Base-by-base conservation (phyloP, 495 filamentous ascomycete species). In the Tuber borchii region DNA sequence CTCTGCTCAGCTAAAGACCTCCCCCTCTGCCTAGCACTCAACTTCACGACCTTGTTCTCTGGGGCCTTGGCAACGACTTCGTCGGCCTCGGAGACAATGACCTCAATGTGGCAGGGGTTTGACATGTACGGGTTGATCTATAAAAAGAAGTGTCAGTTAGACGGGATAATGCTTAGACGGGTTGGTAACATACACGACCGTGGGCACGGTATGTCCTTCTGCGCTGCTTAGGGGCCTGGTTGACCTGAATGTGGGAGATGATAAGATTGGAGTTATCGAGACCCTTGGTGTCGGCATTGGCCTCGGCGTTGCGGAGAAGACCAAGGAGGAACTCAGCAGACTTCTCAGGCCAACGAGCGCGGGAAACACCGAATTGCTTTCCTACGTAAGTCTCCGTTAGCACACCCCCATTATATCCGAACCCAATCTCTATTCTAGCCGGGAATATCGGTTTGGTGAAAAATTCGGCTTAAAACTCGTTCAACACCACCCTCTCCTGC, bases 41-140 rank as follows among this genome's bases (percentile, higher is more conserved):
- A 87, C 83, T 89, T 90, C 76, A 84, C 82, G 70, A 85, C 81
- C 79, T 91, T 88, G 77, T 88, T 87, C 80, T 88, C 86, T 73
- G 87, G 88, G 79, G 90, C 88, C 89, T 97, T 97, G 87, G 93
- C 89, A 78, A 97, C 91, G 78, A 91, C 88, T 89, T 99, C 95
- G 83, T 93, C 90, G 74, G 89, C 93, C 89, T 99, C 96, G 83
- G 96, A 97, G 80, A 99, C 90, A 91, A 99, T 98, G 76, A 98
- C 87, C 88, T 99, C 95, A 87, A 99, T 95, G 89, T 99, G 95
- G 91, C 94, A 99, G 78, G 95, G 95, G 89, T 97, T 96, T 75
- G 93, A 97, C 96, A 98, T 97, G 90, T 97, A 97, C 74, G 94
- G 94, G 89, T 97, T 97, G 88, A 98, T 98, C 94, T 97, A 84